Base-by-base conservation (phyloP, 441 rosid species). In the Pelargonium fulgidum region DNA sequence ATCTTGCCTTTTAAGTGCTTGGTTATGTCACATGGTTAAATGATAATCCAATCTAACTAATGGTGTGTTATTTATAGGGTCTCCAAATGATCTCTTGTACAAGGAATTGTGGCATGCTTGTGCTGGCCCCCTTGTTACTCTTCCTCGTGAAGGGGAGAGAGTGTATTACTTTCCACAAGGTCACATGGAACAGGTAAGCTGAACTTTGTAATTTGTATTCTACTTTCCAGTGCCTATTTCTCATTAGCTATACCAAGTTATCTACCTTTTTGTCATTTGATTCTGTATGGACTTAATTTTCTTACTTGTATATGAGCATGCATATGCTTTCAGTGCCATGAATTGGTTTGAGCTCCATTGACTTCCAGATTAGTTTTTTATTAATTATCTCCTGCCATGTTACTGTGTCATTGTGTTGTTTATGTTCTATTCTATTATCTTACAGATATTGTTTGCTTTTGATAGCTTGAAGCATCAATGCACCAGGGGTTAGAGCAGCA, bases 121-220 rank as follows among this genome's bases (percentile, higher is more conserved):
- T 77, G 99, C 98, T 1, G 98, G 99, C 70, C 99, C 99, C 72
- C 78, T 94, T n/a, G 99, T 94, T n/a, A 90, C 92, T 12, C 97
- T 94, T 12, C 97, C 99, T 62, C 86, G 96, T 17, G 85, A 86
- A 80, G 76, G 81, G n/a, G 97, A 94, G 76, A 91, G 82, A 33
- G 99, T 94, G 22, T 91, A 81, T 72, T 94, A 94, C 78, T 94
- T 94, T 72, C 97, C 97, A 59, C 99, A 91, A 69, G 99, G 97
- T 47, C 99, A 94, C 80, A 87, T 94, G 76, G 99, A 94, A 79
- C 97, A 94, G 96, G 97, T 91, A 11, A 65, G 36, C 29, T 24
- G 29, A 24, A 24, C 29, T 24, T 24, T 24, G 29, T 24, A 24
- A 24, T 24, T 47, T 13, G 14, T 47, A 47, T 47, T 47, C 2